Conservation (phyloP, 2,329 filamentous ascomycete species). For the Chaetothyriales sp. region DNA sequence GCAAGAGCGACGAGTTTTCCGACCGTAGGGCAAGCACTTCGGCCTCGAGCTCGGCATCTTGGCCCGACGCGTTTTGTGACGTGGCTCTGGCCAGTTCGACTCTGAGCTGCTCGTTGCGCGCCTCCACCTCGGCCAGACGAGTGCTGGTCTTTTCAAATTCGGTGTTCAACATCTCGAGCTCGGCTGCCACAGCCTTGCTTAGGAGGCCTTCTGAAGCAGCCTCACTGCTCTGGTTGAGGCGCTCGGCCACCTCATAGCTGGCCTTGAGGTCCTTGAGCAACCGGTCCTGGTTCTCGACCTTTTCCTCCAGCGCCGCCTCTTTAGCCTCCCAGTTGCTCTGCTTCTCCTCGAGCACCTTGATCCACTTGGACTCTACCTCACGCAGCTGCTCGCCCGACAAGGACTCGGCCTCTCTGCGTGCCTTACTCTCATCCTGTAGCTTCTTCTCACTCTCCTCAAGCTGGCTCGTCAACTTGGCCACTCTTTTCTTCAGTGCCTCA, state of each 20-base stretch:
- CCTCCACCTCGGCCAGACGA: constrained; percentile 77
- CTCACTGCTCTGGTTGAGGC: constrained; percentile 59
- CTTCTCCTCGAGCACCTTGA: constrained; percentile 79
- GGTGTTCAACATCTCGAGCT: constrained; percentile 82
- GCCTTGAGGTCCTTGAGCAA: constrained; percentile 89
- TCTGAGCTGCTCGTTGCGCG: constrained; percentile 82
- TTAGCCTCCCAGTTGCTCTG: constrained; percentile 93
- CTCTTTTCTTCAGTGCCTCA: constrained; percentile 64
- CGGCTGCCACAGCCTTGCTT: constrained; percentile 63
- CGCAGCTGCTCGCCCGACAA: constrained; percentile 66
- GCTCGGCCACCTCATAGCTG: constrained; percentile 89
- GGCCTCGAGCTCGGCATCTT: constrained; percentile 69
- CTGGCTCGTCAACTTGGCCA: constrained; percentile 60
- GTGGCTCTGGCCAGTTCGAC: constrained; percentile 81
- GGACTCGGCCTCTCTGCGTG: constrained; percentile 60
- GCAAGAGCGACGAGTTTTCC: constrained; percentile 81
- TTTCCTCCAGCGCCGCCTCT: constrained; percentile 80
- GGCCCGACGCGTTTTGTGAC: constrained; percentile 48
- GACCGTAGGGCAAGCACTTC: constrained; percentile 73
- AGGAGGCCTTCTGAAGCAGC: constrained; percentile 41
- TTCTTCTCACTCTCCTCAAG: constrained; percentile 69
- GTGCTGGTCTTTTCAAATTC: constrained; percentile 82
- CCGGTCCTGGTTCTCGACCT: constrained; percentile 84
- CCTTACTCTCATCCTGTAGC: constrained; percentile 60
- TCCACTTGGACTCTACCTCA: constrained; percentile 81